These are phyloP conservation scores for Yamadazyma sp. DNA, from an alignment of 1,139 yeast species.

Conservation along the genomic window DNA sequence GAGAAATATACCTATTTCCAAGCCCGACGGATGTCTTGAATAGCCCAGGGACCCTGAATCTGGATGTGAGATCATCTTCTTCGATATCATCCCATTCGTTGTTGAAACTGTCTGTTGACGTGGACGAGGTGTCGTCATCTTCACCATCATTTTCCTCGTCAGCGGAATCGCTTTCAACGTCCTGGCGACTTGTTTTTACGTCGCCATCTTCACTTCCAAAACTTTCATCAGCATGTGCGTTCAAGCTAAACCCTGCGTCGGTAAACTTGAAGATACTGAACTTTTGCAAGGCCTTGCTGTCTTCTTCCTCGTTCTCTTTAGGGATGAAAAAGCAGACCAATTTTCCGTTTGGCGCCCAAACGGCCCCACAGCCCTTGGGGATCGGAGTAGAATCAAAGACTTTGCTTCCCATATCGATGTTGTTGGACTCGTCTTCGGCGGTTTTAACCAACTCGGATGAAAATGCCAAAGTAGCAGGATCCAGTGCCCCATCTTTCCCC, in stretches of 20 bases:
- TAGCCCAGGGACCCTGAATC: constrained; percentile 47
- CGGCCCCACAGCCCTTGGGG: constrained; percentile 92
- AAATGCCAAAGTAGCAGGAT: constrained; percentile 13
- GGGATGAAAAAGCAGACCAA: constrained; percentile 83
- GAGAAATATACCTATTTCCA: constrained; percentile 29
- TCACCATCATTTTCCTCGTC: constrained; percentile 15
- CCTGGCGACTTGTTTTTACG: constrained; percentile 2
- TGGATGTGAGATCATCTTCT: constrained; percentile 44
- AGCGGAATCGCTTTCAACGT: constrained; percentile 9
- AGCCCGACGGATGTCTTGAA: constrained; percentile 43
- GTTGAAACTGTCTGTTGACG: constrained; percentile 44
- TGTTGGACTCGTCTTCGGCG: constrained; percentile 15
- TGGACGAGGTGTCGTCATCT: constrained; percentile 15
- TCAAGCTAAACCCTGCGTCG: constrained; percentile 37
- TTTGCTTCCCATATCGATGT: constrained; percentile 3
- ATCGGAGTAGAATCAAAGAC: constrained; percentile 79
- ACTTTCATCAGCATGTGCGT: constrained; percentile 16
- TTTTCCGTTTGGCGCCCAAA: constrained; percentile 79
- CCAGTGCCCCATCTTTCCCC: constrained; percentile 18
- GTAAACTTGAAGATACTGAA: constrained; percentile 40
- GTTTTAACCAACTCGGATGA: constrained; percentile 10
- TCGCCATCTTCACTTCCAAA: constrained; percentile 11
- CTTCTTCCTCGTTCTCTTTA: constrained; percentile 38
- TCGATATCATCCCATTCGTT: constrained; percentile 53
- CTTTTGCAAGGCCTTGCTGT: constrained; percentile 27